These are phyloP conservation scores for Aureobasidium sp. DNA, from an alignment of 2,329 filamentous ascomycete species.

Conservation along the genomic window DNA sequence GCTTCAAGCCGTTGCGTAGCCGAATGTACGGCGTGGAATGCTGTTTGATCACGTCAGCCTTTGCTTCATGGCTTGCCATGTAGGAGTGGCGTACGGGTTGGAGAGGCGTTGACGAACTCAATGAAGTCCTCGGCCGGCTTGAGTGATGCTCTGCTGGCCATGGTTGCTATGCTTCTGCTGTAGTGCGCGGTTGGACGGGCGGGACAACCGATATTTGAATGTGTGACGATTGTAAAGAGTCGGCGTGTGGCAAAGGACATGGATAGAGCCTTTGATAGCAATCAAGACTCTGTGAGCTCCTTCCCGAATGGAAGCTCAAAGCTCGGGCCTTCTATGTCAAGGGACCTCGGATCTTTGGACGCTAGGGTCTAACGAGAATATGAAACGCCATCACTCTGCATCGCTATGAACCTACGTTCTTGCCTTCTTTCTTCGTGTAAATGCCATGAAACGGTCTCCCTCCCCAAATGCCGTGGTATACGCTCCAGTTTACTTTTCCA, in stretches of 20 bases:
- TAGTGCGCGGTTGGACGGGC: not conserved
- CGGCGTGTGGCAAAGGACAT: not conserved
- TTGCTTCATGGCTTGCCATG: not conserved
- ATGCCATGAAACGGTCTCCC: not conserved
- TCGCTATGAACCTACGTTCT: not conserved
- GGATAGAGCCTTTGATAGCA: not conserved
- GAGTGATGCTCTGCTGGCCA: constrained; percentile 32
- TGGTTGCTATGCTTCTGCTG: constrained; percentile 14
- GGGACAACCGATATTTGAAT: not conserved
- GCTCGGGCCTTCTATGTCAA: not conserved
- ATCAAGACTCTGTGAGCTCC: not conserved
- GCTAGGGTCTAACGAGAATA: not conserved
- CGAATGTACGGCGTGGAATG: constrained; percentile 85
- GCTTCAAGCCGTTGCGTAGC: constrained; percentile 66
- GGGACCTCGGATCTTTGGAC: not conserved
- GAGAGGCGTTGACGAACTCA: constrained; percentile 88
- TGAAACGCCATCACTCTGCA: no score
- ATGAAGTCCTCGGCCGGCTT: constrained; percentile 68
- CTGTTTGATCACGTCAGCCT: constrained; percentile 38
- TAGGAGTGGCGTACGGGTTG: constrained; percentile 59
- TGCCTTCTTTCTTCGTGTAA: not conserved
- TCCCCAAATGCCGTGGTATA: not conserved
- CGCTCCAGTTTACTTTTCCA: not conserved
- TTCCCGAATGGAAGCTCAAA: not conserved
- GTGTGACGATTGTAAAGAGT: not conserved